phyloP scores from a whole-genome alignment of 2,329 filamentous ascomycete genomes.

The Berkeleyomyces rouxiae region DNA sequence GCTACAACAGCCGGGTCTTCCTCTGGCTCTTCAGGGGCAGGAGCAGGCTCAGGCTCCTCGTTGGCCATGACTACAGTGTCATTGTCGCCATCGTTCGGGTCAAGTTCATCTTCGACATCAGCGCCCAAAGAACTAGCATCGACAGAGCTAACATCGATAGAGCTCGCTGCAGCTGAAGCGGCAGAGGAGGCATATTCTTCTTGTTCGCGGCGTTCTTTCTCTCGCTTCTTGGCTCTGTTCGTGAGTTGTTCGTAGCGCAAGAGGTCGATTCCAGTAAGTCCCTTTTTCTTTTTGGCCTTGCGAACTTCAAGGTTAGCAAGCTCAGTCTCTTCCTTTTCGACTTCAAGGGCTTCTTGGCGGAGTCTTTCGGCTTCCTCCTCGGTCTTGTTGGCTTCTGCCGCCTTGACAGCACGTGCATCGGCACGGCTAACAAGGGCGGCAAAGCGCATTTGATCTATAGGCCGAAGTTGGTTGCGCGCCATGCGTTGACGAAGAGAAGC shows the following conservation, averaged over 20 bases:
- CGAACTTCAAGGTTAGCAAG: slow-evolving; percentile 4
- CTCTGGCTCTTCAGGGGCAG: slow-evolving; percentile 4
- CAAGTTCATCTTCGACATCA: slow-evolving; percentile 9
- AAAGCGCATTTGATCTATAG: slow-evolving; percentile 9
- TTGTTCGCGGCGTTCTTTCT: slow-evolving; percentile 6
- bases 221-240: not conserved
- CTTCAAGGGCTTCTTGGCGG: slow-evolving; percentile 1
- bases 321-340: slow-evolving; percentile 5
- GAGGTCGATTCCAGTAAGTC: not conserved
- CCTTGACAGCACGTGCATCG: slow-evolving; percentile 3
- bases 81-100: slow-evolving; percentile 11
- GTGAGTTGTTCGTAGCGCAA: slow-evolving; percentile 8
- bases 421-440: not conserved
- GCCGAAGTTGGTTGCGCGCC: slow-evolving; percentile 3
- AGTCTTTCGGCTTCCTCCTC: slow-evolving; percentile 5
- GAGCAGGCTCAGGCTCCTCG: slow-evolving; percentile 2
- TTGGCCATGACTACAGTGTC: slow-evolving; percentile 12
- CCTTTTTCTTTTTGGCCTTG: slow-evolving; percentile 3
- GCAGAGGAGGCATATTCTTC: slow-evolving; percentile 11
- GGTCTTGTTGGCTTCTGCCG: slow-evolving; percentile 1
- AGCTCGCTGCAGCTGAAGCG: slow-evolving; percentile 5
- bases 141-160: not conserved
- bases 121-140: slow-evolving; percentile 4
- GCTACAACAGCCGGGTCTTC: slow-evolving; percentile 9
- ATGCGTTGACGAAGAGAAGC: slow-evolving; percentile 6